Evolutionary conservation across 2,329 filamentous ascomycete genomes (phyloP).

Genomic region (Sporothrix brasiliensis): DNA sequence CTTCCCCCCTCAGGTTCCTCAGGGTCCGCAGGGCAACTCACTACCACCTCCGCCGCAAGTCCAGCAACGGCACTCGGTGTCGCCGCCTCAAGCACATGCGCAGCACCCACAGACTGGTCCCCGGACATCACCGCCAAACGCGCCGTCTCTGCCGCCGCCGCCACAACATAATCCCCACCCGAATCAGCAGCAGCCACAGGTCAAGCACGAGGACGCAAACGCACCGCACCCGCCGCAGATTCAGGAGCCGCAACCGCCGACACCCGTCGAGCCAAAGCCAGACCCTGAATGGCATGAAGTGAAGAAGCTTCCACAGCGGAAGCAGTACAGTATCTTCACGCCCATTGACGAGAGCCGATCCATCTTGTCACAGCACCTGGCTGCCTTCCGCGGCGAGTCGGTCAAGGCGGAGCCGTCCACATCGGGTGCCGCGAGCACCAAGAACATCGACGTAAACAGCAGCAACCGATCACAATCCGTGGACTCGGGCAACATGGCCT

Average conservation of each 20-base stretch:
- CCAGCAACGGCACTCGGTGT: conserved; percentile 57
- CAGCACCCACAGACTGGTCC: conserved; percentile 53
- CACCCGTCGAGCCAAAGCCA: conserved; percentile 46
- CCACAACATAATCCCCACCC: conserved; percentile 46
- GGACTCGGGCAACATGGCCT: conserved; percentile 51
- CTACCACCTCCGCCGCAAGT: conserved; percentile 52
- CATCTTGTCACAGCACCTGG: conserved; percentile 81
- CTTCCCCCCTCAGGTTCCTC: conserved; percentile 63
- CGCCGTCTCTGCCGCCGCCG: conserved; percentile 43
- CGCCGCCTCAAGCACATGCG: conserved; percentile 62
- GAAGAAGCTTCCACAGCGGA: conserved; percentile 71
- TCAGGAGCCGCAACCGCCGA: conserved; percentile 56
- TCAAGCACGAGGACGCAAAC: conserved; percentile 25
- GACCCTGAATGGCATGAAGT: conserved; percentile 49
- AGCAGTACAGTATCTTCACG: conserved; percentile 92
- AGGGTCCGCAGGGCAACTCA: conserved; percentile 44
- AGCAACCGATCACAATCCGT: conserved; percentile 63
- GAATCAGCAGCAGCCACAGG: conserved; percentile 41
- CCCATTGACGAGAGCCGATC: conserved; percentile 93
- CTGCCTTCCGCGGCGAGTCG: conserved; percentile 63
- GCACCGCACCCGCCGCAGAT: conserved; percentile 26
- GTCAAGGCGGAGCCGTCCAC: conserved; percentile 45
- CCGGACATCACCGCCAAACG: conserved; percentile 56
- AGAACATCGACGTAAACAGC: conserved; percentile 21
- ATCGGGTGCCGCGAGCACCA: conserved; percentile 21